A percentile compares a stretch with the other conserved stretches of the same genome.
These are phyloP conservation scores for Colletotrichum salicis DNA, from an alignment of 2,329 filamentous ascomycete genomes.

Conservation along the genomic window DNA sequence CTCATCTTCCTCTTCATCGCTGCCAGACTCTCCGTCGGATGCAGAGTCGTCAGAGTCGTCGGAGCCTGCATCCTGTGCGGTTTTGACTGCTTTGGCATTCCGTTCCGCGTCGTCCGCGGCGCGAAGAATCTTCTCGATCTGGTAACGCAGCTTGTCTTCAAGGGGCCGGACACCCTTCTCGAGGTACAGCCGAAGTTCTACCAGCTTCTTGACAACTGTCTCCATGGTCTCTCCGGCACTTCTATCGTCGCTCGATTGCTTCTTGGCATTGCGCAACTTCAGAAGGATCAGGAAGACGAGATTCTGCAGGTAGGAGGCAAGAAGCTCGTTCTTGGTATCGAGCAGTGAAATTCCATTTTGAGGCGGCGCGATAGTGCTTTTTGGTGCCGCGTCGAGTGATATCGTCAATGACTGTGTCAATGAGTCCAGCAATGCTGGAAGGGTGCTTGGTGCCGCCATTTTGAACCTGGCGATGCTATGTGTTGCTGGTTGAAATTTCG, in stretches of 20 bases:
- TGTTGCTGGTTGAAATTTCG: background rate
- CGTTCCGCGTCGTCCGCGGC: conserved; percentile 81
- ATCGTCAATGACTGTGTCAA: conserved; percentile 69
- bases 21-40: conserved; percentile 47
- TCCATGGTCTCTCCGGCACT: conserved; percentile 62
- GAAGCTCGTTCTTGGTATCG: conserved; percentile 96
- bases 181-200: conserved; percentile 89
- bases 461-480: conserved; percentile 13
- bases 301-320: conserved; percentile 95
- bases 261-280: conserved; percentile 73
- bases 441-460: conserved; percentile 61
- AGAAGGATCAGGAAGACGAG: conserved; percentile 87
- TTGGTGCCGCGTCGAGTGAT: conserved; percentile 74
- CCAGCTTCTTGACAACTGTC: conserved; percentile 84
- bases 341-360: conserved; percentile 92
- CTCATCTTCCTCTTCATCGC: conserved; percentile 45
- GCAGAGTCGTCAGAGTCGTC: conserved; percentile 49
- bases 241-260: conserved; percentile 40
- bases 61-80: conserved; percentile 44
- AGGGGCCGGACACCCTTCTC: conserved; percentile 92
- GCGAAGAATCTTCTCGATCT: conserved; percentile 93
- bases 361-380: conserved; percentile 75
- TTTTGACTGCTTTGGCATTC: conserved; percentile 48
- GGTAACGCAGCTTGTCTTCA: conserved; percentile 91
- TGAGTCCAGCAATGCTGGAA: conserved; percentile 62